phyloP scores from a whole-genome alignment of 345 rosid species.

The Ceriops tagal region DNA sequence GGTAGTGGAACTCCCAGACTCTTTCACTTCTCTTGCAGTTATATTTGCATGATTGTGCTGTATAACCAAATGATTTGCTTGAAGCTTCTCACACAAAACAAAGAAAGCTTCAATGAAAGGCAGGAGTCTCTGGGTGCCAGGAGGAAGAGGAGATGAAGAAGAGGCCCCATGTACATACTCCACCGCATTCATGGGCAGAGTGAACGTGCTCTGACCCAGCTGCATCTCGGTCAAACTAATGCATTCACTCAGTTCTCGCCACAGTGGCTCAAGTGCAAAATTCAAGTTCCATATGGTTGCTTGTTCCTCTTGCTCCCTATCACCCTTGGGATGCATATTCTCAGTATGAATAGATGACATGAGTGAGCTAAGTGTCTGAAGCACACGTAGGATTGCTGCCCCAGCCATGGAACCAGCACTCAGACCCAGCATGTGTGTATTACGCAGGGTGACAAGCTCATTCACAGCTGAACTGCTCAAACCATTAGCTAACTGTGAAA shows the following conservation, averaged over 20 bases:
- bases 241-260: slow-evolving; percentile 92
- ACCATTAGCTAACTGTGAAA: slow-evolving; percentile 70
- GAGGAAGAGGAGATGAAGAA: slow-evolving; percentile 70
- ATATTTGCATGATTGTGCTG: slow-evolving; percentile 69
- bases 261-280: slow-evolving; percentile 74
- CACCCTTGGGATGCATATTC: slow-evolving; percentile 32
- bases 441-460: slow-evolving; percentile 71
- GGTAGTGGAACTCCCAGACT: slow-evolving; percentile 57
- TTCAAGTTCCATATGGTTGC: slow-evolving; percentile 65
- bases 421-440: slow-evolving; percentile 70
- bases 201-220: slow-evolving; percentile 58
- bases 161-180: slow-evolving; percentile 61
- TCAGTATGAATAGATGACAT: slow-evolving; percentile 39
- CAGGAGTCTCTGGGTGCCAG: slow-evolving; percentile 91
- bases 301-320: slow-evolving; percentile 68
- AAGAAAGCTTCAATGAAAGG: slow-evolving; percentile 96
- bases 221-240: slow-evolving; percentile 80
- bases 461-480: slow-evolving; percentile 73
- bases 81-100: slow-evolving; percentile 87
- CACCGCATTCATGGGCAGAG: slow-evolving; percentile 44
- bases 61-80: slow-evolving; percentile 42
- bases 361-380: slow-evolving; percentile 79
- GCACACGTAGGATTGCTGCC: slow-evolving; percentile 80
- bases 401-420: slow-evolving; percentile 96
- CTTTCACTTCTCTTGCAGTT: slow-evolving; percentile 82